Percentiles rank a stretch among this genome's conserved stretches.
phyloP scores from a whole-genome alignment of 2,329 filamentous ascomycete species.

The Dryadomyces quercus-mongolicae region DNA sequence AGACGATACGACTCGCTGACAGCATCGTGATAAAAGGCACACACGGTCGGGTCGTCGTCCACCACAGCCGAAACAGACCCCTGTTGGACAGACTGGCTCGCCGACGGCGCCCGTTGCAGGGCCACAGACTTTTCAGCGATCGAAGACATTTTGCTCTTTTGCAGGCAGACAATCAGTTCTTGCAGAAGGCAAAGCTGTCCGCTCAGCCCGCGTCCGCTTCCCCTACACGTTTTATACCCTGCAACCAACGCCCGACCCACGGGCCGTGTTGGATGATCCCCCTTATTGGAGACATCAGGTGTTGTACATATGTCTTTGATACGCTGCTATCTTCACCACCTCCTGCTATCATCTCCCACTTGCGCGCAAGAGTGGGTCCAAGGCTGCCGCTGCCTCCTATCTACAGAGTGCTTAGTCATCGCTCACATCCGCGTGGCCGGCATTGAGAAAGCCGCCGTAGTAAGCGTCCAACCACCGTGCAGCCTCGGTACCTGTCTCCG shows the following conservation, averaged over 20 bases:
- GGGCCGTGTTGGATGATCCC: neutral
- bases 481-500: conserved; percentile 35
- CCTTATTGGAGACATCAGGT: too few relatives aligned
- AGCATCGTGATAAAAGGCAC: conserved; percentile 4
- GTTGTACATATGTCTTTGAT: neutral
- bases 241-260: too few relatives aligned
- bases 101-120: neutral
- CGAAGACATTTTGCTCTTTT: too few relatives aligned
- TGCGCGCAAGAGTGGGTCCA: neutral
- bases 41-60: conserved; percentile 4
- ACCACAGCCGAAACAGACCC: neutral
- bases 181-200: too few relatives aligned
- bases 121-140: neutral
- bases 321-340: neutral
- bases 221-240: too few relatives aligned
- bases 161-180: too few relatives aligned
- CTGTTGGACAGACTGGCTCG: neutral
- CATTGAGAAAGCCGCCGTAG: conserved; percentile 35
- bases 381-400: neutral
- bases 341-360: neutral
- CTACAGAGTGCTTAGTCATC: neutral
- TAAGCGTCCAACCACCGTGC: conserved; percentile 42
- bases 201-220: too few relatives aligned
- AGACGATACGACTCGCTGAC: conserved; percentile 9
- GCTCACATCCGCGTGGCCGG: conserved; percentile 16